These are phyloP conservation scores for Monilinia polystroma DNA, from an alignment of 2,329 filamentous ascomycete genomes.

Conservation along the genomic window DNA sequence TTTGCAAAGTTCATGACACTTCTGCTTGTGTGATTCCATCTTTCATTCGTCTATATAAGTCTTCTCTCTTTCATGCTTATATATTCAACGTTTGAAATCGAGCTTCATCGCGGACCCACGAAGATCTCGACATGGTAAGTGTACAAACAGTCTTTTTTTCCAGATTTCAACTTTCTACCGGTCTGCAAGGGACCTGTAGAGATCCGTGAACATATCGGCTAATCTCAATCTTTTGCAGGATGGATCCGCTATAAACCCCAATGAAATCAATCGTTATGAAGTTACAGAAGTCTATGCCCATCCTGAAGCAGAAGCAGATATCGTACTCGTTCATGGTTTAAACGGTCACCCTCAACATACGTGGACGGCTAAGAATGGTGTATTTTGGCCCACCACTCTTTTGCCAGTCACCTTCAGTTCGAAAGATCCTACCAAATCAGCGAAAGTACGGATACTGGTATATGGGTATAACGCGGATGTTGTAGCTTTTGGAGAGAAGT, in stretches of 20 bases:
- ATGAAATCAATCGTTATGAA: conserved; percentile 54
- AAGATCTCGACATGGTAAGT: conserved; percentile 23
- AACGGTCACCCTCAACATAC: conserved; percentile 65
- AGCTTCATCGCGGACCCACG: conserved; percentile 14
- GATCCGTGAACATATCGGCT: conserved; percentile 3
- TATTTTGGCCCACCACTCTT: conserved; percentile 70
- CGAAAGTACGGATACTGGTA: conserved; percentile 63
- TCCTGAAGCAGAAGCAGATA: conserved; percentile 58
- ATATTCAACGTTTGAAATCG: conserved; percentile 11
- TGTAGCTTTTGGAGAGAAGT: conserved; percentile 49
- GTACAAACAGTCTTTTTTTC: not conserved
- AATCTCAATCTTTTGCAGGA: conserved; percentile 33
- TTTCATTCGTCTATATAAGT: conserved; percentile 20
- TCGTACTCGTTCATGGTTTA: conserved; percentile 69
- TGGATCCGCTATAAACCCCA: conserved; percentile 49
- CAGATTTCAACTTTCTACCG: not conserved
- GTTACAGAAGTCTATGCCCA: conserved; percentile 59
- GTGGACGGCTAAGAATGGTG: conserved; percentile 54
- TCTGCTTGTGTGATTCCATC: conserved; percentile 1
- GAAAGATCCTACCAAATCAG: conserved; percentile 37
- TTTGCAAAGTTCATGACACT: conserved; percentile 16
- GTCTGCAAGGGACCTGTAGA: conserved; percentile 9
- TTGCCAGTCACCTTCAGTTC: conserved; percentile 58
- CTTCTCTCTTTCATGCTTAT: conserved; percentile 20
- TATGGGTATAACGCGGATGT: conserved; percentile 75